Evolutionary conservation across 1,284 basidiomycete genomes (phyloP), one percentile per base, ranked within the genome.

Genomic region (Tetrapyrgos nigripes): DNA sequence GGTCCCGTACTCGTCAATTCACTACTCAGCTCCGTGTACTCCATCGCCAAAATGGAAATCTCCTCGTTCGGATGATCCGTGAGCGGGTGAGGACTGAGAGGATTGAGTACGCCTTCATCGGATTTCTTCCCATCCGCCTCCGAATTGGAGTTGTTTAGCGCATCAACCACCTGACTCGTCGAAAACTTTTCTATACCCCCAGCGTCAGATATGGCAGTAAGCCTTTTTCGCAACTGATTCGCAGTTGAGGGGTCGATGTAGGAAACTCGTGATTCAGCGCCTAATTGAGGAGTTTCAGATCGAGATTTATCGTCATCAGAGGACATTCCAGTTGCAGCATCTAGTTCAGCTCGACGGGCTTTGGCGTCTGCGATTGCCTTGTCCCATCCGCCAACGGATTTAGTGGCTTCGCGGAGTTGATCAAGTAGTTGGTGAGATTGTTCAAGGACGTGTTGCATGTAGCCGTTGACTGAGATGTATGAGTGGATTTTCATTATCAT

Each of bases 401-500:
- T 71, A 0, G 87, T 79, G 4, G 81, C 79, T 5, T 73, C 64
- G 24, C 78, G 79, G 17, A 94, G 80, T 28, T 78, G 67, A 3
- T 67, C 61, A 10, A 86, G 72, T 5, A 83, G 59, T 9, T 64
- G 62, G 49, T 81, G 68, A 3, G 86, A 79, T 51, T 84, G 80
- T 13, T 74, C 67, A 37, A 78, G 73, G 19, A 87, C 80, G 9
- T 78, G 74, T 60, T 92, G 86, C 49, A 98, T 86, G 69, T 92
- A 87, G 4, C 96, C 94, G 70, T 98, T 98, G 57, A 92, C 86
- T 27, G 88, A 84, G 76, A 94, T 87, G 76, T 98, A 99, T 17
- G 95, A 97, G 76, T 98, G 96, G 81, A 97, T 87, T 74, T 97
- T 97, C 95, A 97, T 97, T 66, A 97, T 86, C 89, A 97, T 91